Conservation (phyloP, 768 basidiomycete species). For the Lentinula sp. region DNA sequence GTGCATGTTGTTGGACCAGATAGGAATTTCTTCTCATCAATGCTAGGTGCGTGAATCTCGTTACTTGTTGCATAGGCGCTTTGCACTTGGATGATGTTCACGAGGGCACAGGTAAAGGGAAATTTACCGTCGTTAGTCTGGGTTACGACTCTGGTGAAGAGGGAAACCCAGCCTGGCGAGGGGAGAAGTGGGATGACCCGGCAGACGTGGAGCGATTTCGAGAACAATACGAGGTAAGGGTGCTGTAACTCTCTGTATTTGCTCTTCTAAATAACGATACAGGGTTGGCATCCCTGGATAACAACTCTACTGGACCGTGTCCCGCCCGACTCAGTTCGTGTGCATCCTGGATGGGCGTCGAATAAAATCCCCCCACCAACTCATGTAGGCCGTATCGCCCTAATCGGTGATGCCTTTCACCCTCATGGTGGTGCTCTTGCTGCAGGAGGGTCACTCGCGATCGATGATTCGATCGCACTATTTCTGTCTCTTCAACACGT, state of each 20-base stretch:
- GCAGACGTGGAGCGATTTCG: neutral
- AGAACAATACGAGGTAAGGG: neutral
- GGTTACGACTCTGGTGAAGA: neutral
- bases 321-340: neutral
- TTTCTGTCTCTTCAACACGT: neutral
- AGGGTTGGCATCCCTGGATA: neutral
- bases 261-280: no score
- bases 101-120: neutral
- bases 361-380: neutral
- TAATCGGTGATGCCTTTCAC: conserved; percentile 1
- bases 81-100: no score
- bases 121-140: neutral
- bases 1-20: neutral
- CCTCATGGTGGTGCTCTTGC: neutral
- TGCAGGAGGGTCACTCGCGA: neutral
- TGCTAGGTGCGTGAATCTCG: neutral
- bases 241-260: neutral
- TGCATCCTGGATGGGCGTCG: neutral
- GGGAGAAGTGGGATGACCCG: neutral
- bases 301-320: neutral
- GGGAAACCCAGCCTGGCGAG: neutral
- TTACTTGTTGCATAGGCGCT: no score
- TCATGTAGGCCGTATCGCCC: neutral
- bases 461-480: neutral
- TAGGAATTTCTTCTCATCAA: conserved; percentile 3